Base-by-base conservation (phyloP, 2,329 filamentous ascomycete species). In the Fusarium lyarnte region DNA sequence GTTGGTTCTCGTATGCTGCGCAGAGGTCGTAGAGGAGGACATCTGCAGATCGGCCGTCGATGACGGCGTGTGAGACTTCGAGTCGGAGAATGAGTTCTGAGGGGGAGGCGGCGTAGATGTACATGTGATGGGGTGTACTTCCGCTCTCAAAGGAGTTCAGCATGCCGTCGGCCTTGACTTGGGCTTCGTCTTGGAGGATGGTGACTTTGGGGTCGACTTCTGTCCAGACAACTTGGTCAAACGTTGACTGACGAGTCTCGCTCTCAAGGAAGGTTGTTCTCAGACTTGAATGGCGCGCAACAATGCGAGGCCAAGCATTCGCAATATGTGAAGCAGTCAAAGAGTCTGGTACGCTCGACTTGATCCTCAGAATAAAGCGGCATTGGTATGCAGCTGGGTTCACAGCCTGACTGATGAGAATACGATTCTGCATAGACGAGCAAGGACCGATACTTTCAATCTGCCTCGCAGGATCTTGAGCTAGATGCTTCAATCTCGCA, bases 41-140 rank as follows among this genome's bases (percentile, higher is more conserved):
- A 27, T 63, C 61, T n/a, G 61, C 61, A 27, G 61, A 63, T 17
- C 57, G 54, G 10, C 61, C 61, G 29, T 63, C 61, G 7, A 46
- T 63, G n/a, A 63, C 46, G 31, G 61, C 54, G 21, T 63, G 61
- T 12, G 61, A 63, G 9, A 61, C 52, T 38, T 54, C 52, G 11
- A 61, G 25, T 5, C 51, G 4, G 0, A 61, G 17, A 2, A 57
- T 41, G 16, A 54, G 33, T 35, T 55, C 38, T 38, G 38, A 31
- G 9, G 58, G 0, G 16, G 49, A 54, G 13, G 41, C 49, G 1
- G 52, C 49, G 16, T 35, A 57, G 49, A 61, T 61, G 31, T 42
- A 41, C 58, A 61, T 27, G 35, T 61, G 58, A 8, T 61, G 58
- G 0, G 58, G 58, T 8, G 45, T 21, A 16, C 31, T 57, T 1